Percentiles rank a stretch among this genome's conserved stretches.
Evolutionary conservation across 305 asterid genomes (phyloP).

Genomic region (Withania somnifera): DNA sequence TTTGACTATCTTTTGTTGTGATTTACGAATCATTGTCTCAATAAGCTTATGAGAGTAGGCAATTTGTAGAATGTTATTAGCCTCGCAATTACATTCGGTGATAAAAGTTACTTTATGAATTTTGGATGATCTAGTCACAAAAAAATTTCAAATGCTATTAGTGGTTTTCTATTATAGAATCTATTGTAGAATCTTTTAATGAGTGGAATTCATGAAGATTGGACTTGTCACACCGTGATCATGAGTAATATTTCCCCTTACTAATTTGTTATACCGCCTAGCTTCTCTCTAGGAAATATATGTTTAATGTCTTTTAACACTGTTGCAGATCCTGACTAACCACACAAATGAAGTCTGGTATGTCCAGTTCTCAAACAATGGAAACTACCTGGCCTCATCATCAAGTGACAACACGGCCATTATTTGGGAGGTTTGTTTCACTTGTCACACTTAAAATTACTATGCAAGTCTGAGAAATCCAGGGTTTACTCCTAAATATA

Average conservation of each 20-base stretch:
- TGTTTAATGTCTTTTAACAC: constrained; percentile 11
- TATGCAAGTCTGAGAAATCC: not conserved
- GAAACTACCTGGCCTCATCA: constrained; percentile 81
- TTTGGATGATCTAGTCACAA: not conserved
- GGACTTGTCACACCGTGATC: not conserved
- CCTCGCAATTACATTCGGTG: not conserved
- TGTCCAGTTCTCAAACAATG: constrained; percentile 82
- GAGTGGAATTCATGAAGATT: not conserved
- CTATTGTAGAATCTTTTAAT: not conserved
- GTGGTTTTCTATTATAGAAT: not conserved
- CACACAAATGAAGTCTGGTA: constrained; percentile 92
- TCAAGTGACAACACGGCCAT: constrained; percentile 87
- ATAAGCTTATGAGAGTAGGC: not conserved
- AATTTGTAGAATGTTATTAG: not conserved
- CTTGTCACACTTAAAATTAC: not conserved
- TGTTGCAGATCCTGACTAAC: constrained; percentile 56
- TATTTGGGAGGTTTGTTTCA: constrained; percentile 69
- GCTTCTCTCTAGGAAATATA: not conserved
- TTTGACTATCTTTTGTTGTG: not conserved
- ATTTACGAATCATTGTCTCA: not conserved
- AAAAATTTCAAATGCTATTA: not conserved
- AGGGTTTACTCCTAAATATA: not conserved
- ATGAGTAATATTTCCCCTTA: not conserved
- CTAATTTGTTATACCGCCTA: not conserved
- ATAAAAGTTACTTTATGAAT: not conserved